These are phyloP conservation scores for Mortierella sp. DNA, from an alignment of 371 early-diverging fungal genomes.

Conservation along the genomic window DNA sequence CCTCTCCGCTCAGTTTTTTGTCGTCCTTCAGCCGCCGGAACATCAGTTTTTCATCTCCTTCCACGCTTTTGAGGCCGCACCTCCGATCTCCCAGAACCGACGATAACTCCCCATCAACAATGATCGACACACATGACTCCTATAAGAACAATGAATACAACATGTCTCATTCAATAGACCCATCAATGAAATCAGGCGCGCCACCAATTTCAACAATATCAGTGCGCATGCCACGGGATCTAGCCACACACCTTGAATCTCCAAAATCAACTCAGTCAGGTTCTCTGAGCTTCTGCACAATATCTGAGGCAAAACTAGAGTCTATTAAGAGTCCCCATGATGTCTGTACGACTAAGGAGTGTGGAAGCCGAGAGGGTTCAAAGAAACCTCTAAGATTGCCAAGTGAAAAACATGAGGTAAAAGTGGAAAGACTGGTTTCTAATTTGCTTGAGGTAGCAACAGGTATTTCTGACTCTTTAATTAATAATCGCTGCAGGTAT, in stretches of 20 bases:
- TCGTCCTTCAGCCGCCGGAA: background rate
- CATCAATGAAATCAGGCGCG: background rate
- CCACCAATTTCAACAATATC: conserved; percentile 3
- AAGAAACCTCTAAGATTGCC: background rate
- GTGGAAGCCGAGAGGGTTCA: background rate
- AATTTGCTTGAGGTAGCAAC: too few relatives aligned
- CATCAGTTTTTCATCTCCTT: background rate
- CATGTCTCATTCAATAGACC: too few relatives aligned
- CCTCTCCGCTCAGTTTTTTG: background rate
- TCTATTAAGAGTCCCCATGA: background rate
- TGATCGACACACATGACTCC: background rate
- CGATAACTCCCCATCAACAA: background rate
- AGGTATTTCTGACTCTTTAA: background rate
- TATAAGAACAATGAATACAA: background rate
- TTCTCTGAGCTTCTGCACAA: background rate
- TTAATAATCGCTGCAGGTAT: background rate
- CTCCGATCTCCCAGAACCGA: background rate
- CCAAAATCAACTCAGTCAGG: background rate
- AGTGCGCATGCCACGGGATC: conserved; percentile 1
- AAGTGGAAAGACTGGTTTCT: background rate
- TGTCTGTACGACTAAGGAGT: background rate
- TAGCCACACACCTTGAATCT: background rate
- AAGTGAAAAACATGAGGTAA: background rate
- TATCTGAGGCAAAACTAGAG: background rate
- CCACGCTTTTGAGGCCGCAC: too few relatives aligned